Evolutionary conservation across 768 basidiomycete genomes (phyloP).

Genomic region (Psilocybe subaeruginosa): DNA sequence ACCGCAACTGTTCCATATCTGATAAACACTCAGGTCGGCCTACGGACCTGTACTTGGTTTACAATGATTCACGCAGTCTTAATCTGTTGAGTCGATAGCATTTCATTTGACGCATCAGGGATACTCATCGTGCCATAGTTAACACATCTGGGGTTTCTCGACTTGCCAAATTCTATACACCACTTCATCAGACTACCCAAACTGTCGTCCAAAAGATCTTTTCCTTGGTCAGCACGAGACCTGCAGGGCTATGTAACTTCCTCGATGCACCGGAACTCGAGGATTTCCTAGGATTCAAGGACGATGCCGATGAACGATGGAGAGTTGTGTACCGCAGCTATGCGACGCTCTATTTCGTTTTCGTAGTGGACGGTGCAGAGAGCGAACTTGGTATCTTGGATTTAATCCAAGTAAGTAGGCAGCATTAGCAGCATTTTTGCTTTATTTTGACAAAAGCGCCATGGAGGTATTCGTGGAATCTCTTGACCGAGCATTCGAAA

Average conservation of each 20-base stretch:
- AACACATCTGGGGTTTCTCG: slow-evolving; percentile 91
- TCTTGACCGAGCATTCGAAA: slow-evolving; percentile 94
- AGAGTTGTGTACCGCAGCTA: slow-evolving; percentile 94
- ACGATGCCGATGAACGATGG: slow-evolving; percentile 63
- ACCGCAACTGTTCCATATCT: not conserved
- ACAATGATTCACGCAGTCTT: slow-evolving; percentile 85
- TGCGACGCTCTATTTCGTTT: slow-evolving; percentile 95
- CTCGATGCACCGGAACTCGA: slow-evolving; percentile 91
- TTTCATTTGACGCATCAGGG: not conserved
- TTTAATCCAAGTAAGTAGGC: slow-evolving; percentile 91
- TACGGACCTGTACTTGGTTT: not conserved
- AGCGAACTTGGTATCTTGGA: slow-evolving; percentile 97
- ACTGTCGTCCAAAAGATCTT: slow-evolving; percentile 88
- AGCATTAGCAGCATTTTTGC: not conserved
- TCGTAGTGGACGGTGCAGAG: slow-evolving; percentile 95
- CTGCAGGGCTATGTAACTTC: slow-evolving; percentile 90
- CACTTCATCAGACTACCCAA: slow-evolving; percentile 68
- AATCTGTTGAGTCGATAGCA: slow-evolving; percentile 63
- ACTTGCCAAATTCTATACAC: slow-evolving; percentile 88
- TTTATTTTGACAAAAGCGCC: not conserved
- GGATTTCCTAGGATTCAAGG: slow-evolving; percentile 63
- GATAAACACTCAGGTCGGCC: not conserved
- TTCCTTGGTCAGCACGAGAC: slow-evolving; percentile 81
- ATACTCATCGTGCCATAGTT: slow-evolving; percentile 48
- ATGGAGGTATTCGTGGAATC: slow-evolving; percentile 94